A percentile compares a stretch with the other conserved stretches of the same genome.
phyloP scores from a whole-genome alignment of 75 land plant species.

The Adiantum capillusveneris region DNA sequence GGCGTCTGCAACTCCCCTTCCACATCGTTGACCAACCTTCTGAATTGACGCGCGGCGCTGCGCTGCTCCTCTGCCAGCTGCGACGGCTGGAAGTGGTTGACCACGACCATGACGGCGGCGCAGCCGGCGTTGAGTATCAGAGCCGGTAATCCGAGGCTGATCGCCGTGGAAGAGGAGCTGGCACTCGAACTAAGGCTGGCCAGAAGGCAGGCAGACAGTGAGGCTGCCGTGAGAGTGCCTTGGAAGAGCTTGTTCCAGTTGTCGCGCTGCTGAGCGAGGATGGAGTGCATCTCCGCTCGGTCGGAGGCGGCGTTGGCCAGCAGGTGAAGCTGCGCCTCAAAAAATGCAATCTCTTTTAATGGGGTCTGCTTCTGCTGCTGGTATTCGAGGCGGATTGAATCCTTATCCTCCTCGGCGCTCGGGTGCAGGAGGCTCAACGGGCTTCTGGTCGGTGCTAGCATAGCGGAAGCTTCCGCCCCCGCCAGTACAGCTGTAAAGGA shows the following conservation, averaged over 20 bases:
- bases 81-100: constrained; percentile 55
- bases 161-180: too few species aligned
- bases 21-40: constrained; percentile 24
- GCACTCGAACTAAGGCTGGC: constrained; percentile 15
- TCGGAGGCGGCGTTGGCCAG: background rate
- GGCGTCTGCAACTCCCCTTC: background rate
- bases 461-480: too few species aligned
- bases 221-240: constrained; percentile 30
- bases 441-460: too few species aligned
- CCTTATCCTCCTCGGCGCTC: too few species aligned
- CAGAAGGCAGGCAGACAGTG: constrained; percentile 37
- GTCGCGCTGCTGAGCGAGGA: constrained; percentile 40
- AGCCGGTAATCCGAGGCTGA: too few species aligned
- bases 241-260: constrained; percentile 52
- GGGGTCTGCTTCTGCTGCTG: too few species aligned
- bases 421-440: too few species aligned
- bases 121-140: background rate
- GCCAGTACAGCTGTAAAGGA: too few species aligned
- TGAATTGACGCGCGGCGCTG: constrained; percentile 38
- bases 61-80: constrained; percentile 72
- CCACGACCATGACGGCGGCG: constrained; percentile 5
- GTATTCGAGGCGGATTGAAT: too few species aligned
- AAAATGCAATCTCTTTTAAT: too few species aligned
- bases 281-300: constrained; percentile 54
- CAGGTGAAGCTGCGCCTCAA: too few species aligned